Percentiles rank a stretch among this genome's conserved stretches.
Evolutionary conservation across 495 filamentous ascomycete genomes (phyloP).

Genomic region (Cenococcum geophilum): DNA sequence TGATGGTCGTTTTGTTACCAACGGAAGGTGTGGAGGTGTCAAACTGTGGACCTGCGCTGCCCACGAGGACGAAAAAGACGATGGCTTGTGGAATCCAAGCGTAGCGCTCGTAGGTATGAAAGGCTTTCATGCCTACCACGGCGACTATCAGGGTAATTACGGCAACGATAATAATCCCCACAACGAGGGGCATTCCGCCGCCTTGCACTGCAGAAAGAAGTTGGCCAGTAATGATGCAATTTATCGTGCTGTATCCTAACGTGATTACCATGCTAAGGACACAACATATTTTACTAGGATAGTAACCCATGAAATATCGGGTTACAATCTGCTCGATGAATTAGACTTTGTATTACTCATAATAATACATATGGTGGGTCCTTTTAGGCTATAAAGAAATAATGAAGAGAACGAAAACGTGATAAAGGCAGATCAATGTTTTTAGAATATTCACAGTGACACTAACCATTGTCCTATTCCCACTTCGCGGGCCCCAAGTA

Average conservation of each 20-base stretch:
- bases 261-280: conserved; percentile 15
- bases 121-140: conserved; percentile 21
- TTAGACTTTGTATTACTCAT: conserved; percentile 11
- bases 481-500: conserved; percentile 18
- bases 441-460: not conserved
- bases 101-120: conserved; percentile 31
- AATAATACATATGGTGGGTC: no score
- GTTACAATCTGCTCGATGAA: conserved; percentile 8
- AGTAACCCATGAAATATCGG: conserved; percentile 24
- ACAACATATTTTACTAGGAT: conserved; percentile 12
- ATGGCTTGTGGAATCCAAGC: conserved; percentile 29
- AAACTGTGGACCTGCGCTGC: conserved; percentile 28
- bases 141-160: conserved; percentile 19
- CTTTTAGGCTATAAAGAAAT: not conserved
- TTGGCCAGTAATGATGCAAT: conserved; percentile 44
- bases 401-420: no score
- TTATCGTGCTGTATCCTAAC: conserved; percentile 14
- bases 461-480: conserved; percentile 25
- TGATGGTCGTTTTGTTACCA: conserved; percentile 19
- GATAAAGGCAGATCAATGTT: no score
- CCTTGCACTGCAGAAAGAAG: conserved; percentile 46
- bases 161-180: conserved; percentile 27
- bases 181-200: conserved; percentile 23
- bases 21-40: conserved; percentile 13
- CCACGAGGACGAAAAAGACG: conserved; percentile 28